Base-by-base conservation (phyloP, 768 basidiomycete genomes). In the Xerocomellus amylosporus region DNA sequence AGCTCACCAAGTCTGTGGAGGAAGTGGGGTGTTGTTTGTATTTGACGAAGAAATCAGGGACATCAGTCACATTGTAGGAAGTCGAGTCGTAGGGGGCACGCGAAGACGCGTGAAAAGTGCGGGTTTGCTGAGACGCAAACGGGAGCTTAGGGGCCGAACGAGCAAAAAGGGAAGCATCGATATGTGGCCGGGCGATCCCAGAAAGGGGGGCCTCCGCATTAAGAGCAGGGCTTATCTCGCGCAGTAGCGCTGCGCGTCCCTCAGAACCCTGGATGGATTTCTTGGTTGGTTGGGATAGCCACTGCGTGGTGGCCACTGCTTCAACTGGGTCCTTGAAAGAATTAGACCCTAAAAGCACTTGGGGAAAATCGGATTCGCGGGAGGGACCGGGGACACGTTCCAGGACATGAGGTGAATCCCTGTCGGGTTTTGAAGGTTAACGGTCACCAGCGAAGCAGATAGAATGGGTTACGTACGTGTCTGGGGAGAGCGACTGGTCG, bases 401-500 rank as follows among this genome's bases (percentile, higher is more conserved):
- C 8, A 62, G 53, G 41, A 64, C 33, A 19, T 71, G 71, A 12
- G 62, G 58, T 9, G 73, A 67, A 1, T 74, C 73, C 24, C 68
- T 52, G 7, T 65, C 66, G 51, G 63, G 65, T 20, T 60, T 48
- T 15, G 70, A 54, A 12, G 60, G 60, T 59, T 74, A 71, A 33
- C 74, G 70, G 5, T 69, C 66, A 33, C 73, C 70, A 50, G 75
- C 63, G 17, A 77, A 52, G 60, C 69, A 2, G 2, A 26, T 2
- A 24, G 15, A 12, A 26, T 70, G 70, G 7, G 73, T 59, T 20
- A 60, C 64, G 58, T 79, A 81, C 20, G 74, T 74, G 22, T 65
- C 64, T 3, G 66, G 43, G 0, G 63, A 51, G 20, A 73, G 73
- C 8, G 63, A 46, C 45, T 73, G 72, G 53, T 74, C 70, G 12